Base-by-base conservation (phyloP, 1,139 yeast genomes). In the Debaryomycetaceae sp. region DNA sequence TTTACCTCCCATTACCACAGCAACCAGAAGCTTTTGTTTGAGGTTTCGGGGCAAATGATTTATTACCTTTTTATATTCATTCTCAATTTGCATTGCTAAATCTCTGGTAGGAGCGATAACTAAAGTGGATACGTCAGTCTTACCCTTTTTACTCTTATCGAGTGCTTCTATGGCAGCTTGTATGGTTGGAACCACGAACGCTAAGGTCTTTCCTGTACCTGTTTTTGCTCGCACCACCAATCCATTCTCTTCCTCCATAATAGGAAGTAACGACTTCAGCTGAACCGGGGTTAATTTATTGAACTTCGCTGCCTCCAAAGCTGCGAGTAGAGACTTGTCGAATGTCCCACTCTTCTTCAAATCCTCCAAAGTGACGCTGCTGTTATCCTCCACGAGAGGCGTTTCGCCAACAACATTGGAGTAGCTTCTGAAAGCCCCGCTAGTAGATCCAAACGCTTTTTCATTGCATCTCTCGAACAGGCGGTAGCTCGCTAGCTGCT, bases 161-260 rank as follows among this genome's bases (percentile, higher is more conserved):
- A 76, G 52, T 34, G 78, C 73, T 44, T 76, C 76, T 41, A 59
- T 37, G 14, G 59, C 59, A 36, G 52, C 45, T 58, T 87, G 86
- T 39, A 90, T 67, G 6, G 88, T 71, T 2, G 97, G 97, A 40
- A 90, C 72, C 49, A 90, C 81, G 61, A 88, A 91, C 0, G 97
- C 95, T 48, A 87, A 80, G 0, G 97, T 91, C 63, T 91, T 91
- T 58, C 97, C 98, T 1, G 97, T 90, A 59, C 97, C 98, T 5
- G 98, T 91, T 62, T 88, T 88, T 34, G 97, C 97, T 54, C 95
- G 77, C 34, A 88, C 93, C 24, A 90, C 90, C 45, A 89, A 72
- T 51, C 95, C 91, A 9, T 62, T 63, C 37, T 75, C 68, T 35
- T 79, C 75, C 22, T 75, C 60, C 45, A 88, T 68, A 47, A 85